A percentile compares a stretch with the other conserved stretches of the same genome.
These are phyloP conservation scores for Cydonia oblonga DNA, from an alignment of 331 rosid genomes.

Conservation along the genomic window DNA sequence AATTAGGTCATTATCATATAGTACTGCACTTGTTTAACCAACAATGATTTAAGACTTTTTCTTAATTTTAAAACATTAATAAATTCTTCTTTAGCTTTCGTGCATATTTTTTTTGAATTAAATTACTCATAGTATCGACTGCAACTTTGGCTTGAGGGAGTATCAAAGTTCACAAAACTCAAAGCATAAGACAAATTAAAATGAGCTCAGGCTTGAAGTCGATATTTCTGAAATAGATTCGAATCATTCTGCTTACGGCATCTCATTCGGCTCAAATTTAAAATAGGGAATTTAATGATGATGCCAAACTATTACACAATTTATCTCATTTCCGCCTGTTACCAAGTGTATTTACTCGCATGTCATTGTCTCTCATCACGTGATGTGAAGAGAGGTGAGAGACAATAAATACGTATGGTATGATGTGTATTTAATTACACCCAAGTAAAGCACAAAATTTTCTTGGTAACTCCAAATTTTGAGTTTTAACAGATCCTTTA, in stretches of 20 bases:
- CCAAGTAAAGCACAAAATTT: too few species aligned
- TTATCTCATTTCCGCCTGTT: not conserved
- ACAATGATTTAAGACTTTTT: not conserved
- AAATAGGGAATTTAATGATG: not conserved
- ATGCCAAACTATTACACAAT: not conserved
- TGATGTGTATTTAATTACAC: too few species aligned
- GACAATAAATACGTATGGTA: too few species aligned
- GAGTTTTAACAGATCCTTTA: not conserved
- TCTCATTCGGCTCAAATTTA: not conserved
- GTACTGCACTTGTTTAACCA: not conserved
- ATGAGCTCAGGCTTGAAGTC: not conserved
- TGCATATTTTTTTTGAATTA: not conserved
- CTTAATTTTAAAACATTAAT: not conserved
- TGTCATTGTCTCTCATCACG: too few species aligned
- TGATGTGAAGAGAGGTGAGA: too few species aligned
- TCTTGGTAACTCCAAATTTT: not conserved
- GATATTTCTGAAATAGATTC: slow-evolving; percentile 2
- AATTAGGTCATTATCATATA: not conserved
- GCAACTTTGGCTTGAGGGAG: not conserved
- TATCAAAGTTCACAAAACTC: not conserved
- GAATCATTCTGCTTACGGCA: not conserved
- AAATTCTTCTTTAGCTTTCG: not conserved
- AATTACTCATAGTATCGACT: not conserved
- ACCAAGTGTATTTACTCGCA: too few species aligned
- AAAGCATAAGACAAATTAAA: not conserved